These are phyloP conservation scores for Apiospora sp. DNA, from an alignment of 2,329 filamentous ascomycete genomes.

Conservation along the genomic window DNA sequence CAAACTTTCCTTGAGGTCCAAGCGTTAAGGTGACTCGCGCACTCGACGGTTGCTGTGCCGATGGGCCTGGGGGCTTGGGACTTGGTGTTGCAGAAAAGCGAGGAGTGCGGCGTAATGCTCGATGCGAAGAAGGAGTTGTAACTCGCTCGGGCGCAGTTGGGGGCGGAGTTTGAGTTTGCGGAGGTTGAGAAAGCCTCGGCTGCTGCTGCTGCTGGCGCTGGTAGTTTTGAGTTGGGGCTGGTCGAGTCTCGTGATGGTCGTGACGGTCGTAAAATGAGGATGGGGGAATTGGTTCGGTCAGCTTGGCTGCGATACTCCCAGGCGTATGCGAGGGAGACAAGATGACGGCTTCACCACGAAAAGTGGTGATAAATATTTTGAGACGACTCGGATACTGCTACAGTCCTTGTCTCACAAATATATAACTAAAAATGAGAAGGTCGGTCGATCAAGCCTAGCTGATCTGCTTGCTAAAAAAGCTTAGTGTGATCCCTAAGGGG, in stretches of 20 bases:
- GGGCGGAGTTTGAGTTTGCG: conserved; percentile 48
- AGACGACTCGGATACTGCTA: conserved; percentile 7
- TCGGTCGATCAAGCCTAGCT: conserved; percentile 14
- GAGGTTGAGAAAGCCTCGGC: conserved; percentile 37
- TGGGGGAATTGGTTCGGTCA: conserved; percentile 52
- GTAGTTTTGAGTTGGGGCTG: conserved; percentile 42
- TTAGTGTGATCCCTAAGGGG: conserved; percentile 13
- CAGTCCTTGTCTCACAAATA: conserved; percentile 13
- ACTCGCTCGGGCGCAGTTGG: conserved; percentile 44
- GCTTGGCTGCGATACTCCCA: conserved; percentile 51
- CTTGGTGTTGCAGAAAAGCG: conserved; percentile 56
- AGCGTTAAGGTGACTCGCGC: conserved; percentile 56
- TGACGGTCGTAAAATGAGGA: conserved; percentile 60
- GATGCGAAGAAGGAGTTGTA: conserved; percentile 54
- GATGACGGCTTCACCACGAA: conserved; percentile 51
- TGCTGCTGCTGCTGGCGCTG: conserved; percentile 51
- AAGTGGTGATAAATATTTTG: conserved; percentile 42
- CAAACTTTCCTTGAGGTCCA: conserved; percentile 49
- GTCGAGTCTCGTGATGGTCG: conserved; percentile 59
- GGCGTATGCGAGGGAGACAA: conserved; percentile 54
- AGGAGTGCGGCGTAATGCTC: conserved; percentile 59
- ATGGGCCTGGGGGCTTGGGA: conserved; percentile 44
- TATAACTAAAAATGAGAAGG: conserved; percentile 18
- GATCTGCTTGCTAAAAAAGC: conserved; percentile 16
- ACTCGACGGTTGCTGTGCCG: conserved; percentile 40